Conservation (phyloP, 148 eudicot species). For the Rhododendron williamsianum region DNA sequence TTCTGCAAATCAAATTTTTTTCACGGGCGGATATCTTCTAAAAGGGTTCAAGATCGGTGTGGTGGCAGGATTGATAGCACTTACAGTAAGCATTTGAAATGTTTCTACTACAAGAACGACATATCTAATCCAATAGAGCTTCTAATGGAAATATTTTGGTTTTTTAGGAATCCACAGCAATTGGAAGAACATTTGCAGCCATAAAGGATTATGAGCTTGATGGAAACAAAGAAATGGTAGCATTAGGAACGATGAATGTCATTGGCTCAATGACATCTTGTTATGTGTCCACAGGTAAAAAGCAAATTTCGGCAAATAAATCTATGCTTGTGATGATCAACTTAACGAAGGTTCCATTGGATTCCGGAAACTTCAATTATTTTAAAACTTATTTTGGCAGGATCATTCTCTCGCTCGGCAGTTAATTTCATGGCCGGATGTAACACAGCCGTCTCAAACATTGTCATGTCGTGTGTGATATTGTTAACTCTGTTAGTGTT, state of each 20-base stretch:
- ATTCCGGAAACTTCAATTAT: not conserved
- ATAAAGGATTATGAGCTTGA: slow-evolving; percentile 76
- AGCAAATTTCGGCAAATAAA: not conserved
- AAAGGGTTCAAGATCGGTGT: slow-evolving; percentile 72
- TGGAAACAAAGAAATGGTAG: slow-evolving; percentile 94
- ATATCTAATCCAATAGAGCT: not conserved
- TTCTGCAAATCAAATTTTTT: slow-evolving; percentile 43
- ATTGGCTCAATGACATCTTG: slow-evolving; percentile 91
- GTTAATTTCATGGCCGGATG: slow-evolving; percentile 73
- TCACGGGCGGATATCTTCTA: slow-evolving; percentile 43
- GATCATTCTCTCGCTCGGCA: slow-evolving; percentile 71
- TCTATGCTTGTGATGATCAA: not conserved
- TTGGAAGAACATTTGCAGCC: slow-evolving; percentile 85
- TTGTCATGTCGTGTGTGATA: slow-evolving; percentile 60
- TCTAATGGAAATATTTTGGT: not conserved
- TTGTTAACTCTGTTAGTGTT: slow-evolving; percentile 41
- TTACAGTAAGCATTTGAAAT: slow-evolving; percentile 44
- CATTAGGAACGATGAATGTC: slow-evolving; percentile 80
- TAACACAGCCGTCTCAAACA: slow-evolving; percentile 62
- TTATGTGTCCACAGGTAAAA: slow-evolving; percentile 67
- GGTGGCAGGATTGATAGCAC: slow-evolving; percentile 65
- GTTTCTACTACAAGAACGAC: not conserved
- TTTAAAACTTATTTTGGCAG: slow-evolving; percentile 22
- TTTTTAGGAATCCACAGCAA: slow-evolving; percentile 72
- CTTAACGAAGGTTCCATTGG: not conserved